These are phyloP conservation scores for Salix arbutifolia DNA, from an alignment of 345 rosid genomes.

Conservation along the genomic window DNA sequence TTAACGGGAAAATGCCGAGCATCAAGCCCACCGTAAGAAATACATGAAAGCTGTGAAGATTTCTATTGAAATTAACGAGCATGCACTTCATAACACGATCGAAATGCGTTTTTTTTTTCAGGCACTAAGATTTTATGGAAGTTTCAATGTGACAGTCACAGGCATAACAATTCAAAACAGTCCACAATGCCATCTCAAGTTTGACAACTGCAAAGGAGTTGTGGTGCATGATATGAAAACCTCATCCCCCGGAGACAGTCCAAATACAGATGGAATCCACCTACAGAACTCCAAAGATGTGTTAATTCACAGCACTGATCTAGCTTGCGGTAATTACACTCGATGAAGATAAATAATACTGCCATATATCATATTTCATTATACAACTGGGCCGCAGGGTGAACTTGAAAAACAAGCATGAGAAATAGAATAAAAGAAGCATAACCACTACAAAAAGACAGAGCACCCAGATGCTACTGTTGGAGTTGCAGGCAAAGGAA, in stretches of 20 bases:
- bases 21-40: conserved; percentile 83
- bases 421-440: conserved; percentile 5
- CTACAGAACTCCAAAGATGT: conserved; percentile 83
- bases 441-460: conserved; percentile 8
- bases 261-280: conserved; percentile 96
- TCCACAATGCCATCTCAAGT: conserved; percentile 96
- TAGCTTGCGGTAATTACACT: conserved; percentile 70
- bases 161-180: conserved; percentile 92
- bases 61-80: background rate
- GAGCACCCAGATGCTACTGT: conserved; percentile 6
- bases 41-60: conserved; percentile 5
- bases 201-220: conserved; percentile 81
- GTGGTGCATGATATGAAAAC: conserved; percentile 63
- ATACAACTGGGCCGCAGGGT: conserved; percentile 7
- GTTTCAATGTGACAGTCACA: conserved; percentile 77
- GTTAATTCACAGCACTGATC: conserved; percentile 56
- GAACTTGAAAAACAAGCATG: conserved; percentile 18
- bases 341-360: background rate
- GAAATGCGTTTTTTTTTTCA: conserved; percentile 23
- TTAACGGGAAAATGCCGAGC: conserved; percentile 67
- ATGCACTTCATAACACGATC: conserved; percentile 15
- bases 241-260: conserved; percentile 88
- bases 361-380: conserved; percentile 2
- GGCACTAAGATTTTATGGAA: conserved; percentile 96
- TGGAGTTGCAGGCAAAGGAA: background rate